Percentiles rank a stretch among this genome's conserved stretches.
These are phyloP conservation scores for Penicillium parvum DNA, from an alignment of 495 filamentous ascomycete species.

Conservation along the genomic window DNA sequence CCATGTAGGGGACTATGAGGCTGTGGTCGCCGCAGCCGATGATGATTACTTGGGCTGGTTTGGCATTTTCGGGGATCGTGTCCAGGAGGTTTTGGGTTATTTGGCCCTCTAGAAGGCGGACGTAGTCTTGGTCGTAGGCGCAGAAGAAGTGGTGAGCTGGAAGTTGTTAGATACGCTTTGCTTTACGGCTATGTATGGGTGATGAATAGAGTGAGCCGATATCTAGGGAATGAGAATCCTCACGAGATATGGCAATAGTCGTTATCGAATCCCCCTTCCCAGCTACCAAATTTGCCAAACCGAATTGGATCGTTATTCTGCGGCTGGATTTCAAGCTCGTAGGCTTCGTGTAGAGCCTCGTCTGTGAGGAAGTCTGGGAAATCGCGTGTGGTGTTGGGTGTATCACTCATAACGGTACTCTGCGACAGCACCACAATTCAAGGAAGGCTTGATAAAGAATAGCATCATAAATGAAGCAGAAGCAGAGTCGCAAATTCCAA, in stretches of 20 bases:
- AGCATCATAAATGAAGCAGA: no score
- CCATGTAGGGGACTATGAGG: slow-evolving; percentile 20
- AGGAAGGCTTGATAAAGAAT: no score
- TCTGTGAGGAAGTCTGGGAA: slow-evolving; percentile 7
- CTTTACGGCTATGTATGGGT: neutral
- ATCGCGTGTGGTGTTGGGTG: no score
- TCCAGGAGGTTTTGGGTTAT: slow-evolving; percentile 17
- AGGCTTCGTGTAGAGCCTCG: slow-evolving; percentile 29
- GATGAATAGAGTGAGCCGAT: neutral
- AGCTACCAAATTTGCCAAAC: slow-evolving; percentile 23
- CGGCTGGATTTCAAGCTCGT: slow-evolving; percentile 20
- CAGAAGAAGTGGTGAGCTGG: slow-evolving; percentile 29
- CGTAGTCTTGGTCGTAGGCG: slow-evolving; percentile 26
- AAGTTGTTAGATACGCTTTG: neutral
- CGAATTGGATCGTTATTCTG: slow-evolving; percentile 12
- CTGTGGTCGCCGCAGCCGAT: slow-evolving; percentile 23
- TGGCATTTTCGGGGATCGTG: slow-evolving; percentile 9
- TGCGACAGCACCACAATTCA: no score
- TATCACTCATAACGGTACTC: neutral
- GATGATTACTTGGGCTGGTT: slow-evolving; percentile 25
- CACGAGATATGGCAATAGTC: slow-evolving; percentile 19
- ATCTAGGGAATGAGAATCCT: neutral
- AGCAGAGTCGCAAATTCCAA: no score
- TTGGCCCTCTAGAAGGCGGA: slow-evolving; percentile 14
- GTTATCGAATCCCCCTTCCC: slow-evolving; percentile 22